These are phyloP conservation scores for Flaveria ramosissima DNA, from an alignment of 129 eudicot genomes.

Conservation along the genomic window DNA sequence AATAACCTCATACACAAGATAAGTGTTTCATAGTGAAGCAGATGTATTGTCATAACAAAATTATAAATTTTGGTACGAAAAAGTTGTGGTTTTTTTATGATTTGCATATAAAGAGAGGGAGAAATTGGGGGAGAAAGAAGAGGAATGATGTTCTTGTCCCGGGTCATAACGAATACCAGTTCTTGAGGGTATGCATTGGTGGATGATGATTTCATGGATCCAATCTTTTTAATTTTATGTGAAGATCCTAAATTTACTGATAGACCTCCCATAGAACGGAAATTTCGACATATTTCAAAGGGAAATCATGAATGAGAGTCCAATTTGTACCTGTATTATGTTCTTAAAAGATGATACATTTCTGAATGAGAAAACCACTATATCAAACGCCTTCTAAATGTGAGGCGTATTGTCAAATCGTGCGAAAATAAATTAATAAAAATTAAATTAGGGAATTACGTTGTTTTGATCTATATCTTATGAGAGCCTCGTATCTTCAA, in stretches of 20 bases:
- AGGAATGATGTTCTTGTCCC: slow-evolving; percentile 21
- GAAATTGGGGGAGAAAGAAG: slow-evolving; percentile 21
- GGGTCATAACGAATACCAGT: slow-evolving; percentile 28
- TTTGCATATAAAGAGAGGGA: slow-evolving; percentile 14
- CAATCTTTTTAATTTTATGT: not conserved
- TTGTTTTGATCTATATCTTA: not conserved
- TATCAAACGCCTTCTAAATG: too few relatives aligned
- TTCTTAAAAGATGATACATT: too few relatives aligned
- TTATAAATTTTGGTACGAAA: slow-evolving; percentile 14
- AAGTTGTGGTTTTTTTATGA: not conserved
- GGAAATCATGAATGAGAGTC: too few relatives aligned
- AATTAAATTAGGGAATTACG: not conserved
- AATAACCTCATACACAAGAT: not conserved
- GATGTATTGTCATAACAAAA: slow-evolving; percentile 14
- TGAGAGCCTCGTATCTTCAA: not conserved
- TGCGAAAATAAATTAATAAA: too few relatives aligned
- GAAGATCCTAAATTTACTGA: slow-evolving; percentile 35
- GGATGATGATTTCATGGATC: slow-evolving; percentile 22
- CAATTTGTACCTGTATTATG: too few relatives aligned
- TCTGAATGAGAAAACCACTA: too few relatives aligned
- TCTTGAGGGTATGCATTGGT: slow-evolving; percentile 25
- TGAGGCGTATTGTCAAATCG: too few relatives aligned
- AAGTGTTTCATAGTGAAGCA: not conserved
- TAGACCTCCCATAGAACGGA: slow-evolving; percentile 25
- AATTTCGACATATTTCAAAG: slow-evolving; percentile 15